These are phyloP conservation scores for Straminergon stramineum DNA, from an alignment of 225 moss, liverwort and hornwort genomes.

Conservation along the genomic window DNA sequence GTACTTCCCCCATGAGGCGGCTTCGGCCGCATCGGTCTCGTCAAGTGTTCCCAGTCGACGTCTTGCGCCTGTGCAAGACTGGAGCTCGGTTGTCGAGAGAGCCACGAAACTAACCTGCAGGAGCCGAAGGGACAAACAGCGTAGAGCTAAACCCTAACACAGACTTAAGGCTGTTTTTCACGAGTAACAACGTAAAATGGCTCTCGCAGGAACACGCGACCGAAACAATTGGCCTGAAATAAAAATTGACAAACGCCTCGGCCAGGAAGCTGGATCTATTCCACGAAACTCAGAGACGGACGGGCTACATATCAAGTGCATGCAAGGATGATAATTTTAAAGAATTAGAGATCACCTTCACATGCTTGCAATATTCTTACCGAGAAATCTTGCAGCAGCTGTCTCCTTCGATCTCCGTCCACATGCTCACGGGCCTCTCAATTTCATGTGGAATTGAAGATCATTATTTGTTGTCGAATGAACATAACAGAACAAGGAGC, in stretches of 20 bases:
- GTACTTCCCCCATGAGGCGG: background rate
- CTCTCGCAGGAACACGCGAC: background rate
- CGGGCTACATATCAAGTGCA: background rate
- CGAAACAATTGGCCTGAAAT: background rate
- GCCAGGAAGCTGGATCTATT: background rate
- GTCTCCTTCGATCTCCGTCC: background rate
- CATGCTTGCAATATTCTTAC: background rate
- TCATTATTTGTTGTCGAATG: background rate
- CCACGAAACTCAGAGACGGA: background rate
- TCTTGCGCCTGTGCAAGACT: background rate
- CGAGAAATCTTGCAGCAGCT: background rate
- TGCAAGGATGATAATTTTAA: background rate
- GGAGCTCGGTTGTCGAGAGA: background rate
- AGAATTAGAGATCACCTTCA: background rate
- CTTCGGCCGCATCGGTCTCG: background rate
- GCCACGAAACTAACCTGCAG: constrained; percentile 15
- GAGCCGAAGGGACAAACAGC: background rate
- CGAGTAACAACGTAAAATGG: background rate
- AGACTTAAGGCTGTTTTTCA: background rate
- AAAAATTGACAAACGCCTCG: background rate
- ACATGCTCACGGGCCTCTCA: background rate
- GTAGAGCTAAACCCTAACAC: background rate
- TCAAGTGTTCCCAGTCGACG: background rate
- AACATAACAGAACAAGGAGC: background rate
- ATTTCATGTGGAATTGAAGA: background rate